A percentile compares a stretch with the other conserved stretches of the same genome.
Evolutionary conservation across 257 asterid species (phyloP).

Genomic region (Orobanche coerulescens): DNA sequence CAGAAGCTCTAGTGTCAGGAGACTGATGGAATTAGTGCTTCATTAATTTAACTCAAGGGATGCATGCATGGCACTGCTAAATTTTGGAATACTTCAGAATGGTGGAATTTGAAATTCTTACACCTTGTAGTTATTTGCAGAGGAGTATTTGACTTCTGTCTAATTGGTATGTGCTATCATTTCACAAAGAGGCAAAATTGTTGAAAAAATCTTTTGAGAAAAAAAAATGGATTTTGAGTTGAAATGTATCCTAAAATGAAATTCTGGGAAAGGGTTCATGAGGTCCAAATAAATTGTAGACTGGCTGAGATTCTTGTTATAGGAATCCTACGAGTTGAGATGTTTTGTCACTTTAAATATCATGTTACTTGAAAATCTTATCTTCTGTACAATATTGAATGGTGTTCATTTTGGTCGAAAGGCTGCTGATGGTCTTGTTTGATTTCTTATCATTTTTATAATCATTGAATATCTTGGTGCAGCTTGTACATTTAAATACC

Average conservation of each 20-base stretch:
- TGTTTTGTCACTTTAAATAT: too few relatives aligned
- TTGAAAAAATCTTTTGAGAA: not conserved
- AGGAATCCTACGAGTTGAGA: too few relatives aligned
- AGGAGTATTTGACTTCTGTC: not conserved
- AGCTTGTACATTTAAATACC: not conserved
- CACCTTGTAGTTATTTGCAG: not conserved
- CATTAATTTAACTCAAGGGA: not conserved
- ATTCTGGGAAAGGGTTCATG: not conserved
- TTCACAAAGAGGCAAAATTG: constrained; percentile 10
- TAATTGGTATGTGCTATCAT: not conserved
- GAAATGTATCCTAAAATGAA: not conserved
- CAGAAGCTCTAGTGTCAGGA: too few relatives aligned
- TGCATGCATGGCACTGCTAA: not conserved
- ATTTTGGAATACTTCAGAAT: not conserved
- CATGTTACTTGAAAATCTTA: too few relatives aligned
- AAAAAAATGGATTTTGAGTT: not conserved
- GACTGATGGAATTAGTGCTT: too few relatives aligned
- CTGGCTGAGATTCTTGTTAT: too few relatives aligned
- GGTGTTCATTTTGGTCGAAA: too few relatives aligned
- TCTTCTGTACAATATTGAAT: too few relatives aligned
- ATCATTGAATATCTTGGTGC: too few relatives aligned
- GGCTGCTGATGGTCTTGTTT: too few relatives aligned
- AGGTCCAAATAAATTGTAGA: not conserved
- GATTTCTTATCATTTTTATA: too few relatives aligned
- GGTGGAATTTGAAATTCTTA: not conserved